Evolutionary conservation across 192 early-diverging fungal genomes (phyloP), one percentile per base, ranked within the genome.

Genomic region (Jimgerdemannia lactiflua): DNA sequence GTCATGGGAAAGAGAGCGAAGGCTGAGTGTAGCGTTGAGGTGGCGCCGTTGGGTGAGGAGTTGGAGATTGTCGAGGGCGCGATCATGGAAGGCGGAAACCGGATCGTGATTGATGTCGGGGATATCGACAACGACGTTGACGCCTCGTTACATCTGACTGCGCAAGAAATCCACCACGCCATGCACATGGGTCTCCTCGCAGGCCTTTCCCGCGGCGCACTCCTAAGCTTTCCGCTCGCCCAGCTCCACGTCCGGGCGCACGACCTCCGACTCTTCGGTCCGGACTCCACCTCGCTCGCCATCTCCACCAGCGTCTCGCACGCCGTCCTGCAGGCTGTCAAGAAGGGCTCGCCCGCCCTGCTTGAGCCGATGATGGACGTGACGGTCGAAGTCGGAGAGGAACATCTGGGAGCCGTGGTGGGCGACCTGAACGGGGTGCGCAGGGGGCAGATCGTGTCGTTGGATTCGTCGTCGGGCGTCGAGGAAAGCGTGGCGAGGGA

Each of bases 301-400:
- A 88, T 89, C 40, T 85, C 91, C 1, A 81, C 89, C 3, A 89
- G 91, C 74, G 89, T 89, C 2, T 85, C 86, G n/a, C 86, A 89
- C 18, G 90, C 89, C 11, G 79, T 92, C n/a, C 78, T 74, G 7
- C 80, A 89, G 68, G 91, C 92, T 1, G 71, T 93, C 39, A 71
- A 74, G 4, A 73, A 78, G 39, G 80, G 77, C 0, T 40, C 39
- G 39, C 79, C 81, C 6, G 76, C 77, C 43, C 70, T 97, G 67
- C 80, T 96, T 3, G 95, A 99, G 77, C 97, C 97, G 3, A 85
- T 97, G 70, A 96, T 96, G 88, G 84, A 90, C 71, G 86, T 95
- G 0, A 72, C 78, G 6, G 87, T 97, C 4, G 82, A 86, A 54
- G 90, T 95, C 4, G 87, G 92, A 0, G 93, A 90, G 70, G 75